phyloP scores from a whole-genome alignment of 768 basidiomycete genomes.

The Suillus subluteus region DNA sequence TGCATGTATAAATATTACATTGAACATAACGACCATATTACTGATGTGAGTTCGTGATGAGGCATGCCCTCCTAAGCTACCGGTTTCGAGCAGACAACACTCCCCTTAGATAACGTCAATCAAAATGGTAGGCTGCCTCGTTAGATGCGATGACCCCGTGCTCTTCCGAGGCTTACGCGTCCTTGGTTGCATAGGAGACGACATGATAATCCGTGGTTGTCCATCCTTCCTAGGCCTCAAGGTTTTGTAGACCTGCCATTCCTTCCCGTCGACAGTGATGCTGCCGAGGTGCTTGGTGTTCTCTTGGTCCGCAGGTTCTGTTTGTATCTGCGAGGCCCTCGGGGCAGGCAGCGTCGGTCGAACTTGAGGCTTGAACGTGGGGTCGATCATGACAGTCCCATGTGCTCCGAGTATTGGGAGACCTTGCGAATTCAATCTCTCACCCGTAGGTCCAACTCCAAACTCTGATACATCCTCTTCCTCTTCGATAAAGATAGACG shows the following conservation, averaged over 20 bases:
- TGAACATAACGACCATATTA: not conserved
- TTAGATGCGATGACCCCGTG: not conserved
- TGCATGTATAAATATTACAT: not conserved
- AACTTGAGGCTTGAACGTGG: slow-evolving; percentile 7
- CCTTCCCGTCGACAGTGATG: slow-evolving; percentile 10
- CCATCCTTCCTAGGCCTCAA: slow-evolving; percentile 7
- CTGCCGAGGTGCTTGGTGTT: slow-evolving; percentile 10
- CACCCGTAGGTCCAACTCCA: slow-evolving; percentile 25
- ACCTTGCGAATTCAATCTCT: slow-evolving; percentile 22
- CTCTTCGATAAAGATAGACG: slow-evolving; percentile 18
- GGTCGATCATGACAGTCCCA: slow-evolving; percentile 16
- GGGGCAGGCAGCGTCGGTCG: not conserved
- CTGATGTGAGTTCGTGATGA: not conserved
- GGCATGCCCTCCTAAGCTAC: not conserved
- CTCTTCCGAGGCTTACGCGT: slow-evolving; percentile 1
- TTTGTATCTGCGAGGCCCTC: not conserved
- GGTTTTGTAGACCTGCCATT: slow-evolving; percentile 9
- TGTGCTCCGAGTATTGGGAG: slow-evolving; percentile 25
- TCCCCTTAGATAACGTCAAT: not conserved
- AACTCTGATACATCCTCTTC: slow-evolving; percentile 1
- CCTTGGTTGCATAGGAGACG: not conserved
- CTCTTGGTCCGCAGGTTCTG: not conserved
- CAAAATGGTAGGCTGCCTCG: not conserved
- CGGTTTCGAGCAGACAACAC: not conserved
- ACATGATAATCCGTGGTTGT: slow-evolving; percentile 7